Evolutionary conservation across 495 filamentous ascomycete genomes (phyloP).

Genomic region (Hyaloscypha variabilis): DNA sequence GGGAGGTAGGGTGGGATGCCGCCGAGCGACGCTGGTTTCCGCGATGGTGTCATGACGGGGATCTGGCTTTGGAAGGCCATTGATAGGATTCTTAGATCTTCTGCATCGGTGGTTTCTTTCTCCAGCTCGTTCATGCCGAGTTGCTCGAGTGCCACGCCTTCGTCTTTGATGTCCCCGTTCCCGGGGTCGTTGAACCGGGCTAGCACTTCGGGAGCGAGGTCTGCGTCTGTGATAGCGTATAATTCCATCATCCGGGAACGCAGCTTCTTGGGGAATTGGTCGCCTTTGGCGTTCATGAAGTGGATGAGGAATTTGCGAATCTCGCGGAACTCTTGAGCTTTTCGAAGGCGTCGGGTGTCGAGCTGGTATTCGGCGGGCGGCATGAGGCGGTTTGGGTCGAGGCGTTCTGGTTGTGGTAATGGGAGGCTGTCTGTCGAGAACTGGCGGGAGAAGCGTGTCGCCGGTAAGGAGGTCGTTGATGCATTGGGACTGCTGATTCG

Average conservation of each 20-base stretch:
- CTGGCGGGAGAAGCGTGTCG: not conserved
- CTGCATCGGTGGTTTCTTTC: conserved; percentile 9
- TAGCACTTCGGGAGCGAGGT: conserved; percentile 22
- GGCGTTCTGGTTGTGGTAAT: not conserved
- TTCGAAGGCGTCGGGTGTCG: conserved; percentile 14
- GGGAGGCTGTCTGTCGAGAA: not conserved
- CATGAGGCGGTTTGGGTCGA: conserved; percentile 17
- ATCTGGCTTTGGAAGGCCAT: conserved; percentile 22
- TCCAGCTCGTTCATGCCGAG: conserved; percentile 2
- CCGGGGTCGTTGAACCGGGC: conserved; percentile 5
- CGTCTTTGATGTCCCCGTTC: conserved; percentile 8
- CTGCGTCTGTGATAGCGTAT: conserved; percentile 18
- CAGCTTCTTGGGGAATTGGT: conserved; percentile 23
- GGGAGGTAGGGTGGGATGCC: not conserved
- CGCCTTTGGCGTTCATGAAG: conserved; percentile 24
- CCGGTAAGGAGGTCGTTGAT: not conserved
- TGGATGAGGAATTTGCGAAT: conserved; percentile 24
- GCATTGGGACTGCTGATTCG: not conserved
- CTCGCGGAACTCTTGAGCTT: conserved; percentile 26
- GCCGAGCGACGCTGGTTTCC: not conserved
- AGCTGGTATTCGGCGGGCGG: conserved; percentile 20
- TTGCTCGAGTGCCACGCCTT: conserved; percentile 19
- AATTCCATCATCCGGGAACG: conserved; percentile 21
- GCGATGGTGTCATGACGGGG: conserved; percentile 10
- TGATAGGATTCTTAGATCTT: conserved; percentile 16